Evolutionary conservation across 2,329 filamentous ascomycete genomes (phyloP).

Genomic region (Sporothrix sp.): DNA sequence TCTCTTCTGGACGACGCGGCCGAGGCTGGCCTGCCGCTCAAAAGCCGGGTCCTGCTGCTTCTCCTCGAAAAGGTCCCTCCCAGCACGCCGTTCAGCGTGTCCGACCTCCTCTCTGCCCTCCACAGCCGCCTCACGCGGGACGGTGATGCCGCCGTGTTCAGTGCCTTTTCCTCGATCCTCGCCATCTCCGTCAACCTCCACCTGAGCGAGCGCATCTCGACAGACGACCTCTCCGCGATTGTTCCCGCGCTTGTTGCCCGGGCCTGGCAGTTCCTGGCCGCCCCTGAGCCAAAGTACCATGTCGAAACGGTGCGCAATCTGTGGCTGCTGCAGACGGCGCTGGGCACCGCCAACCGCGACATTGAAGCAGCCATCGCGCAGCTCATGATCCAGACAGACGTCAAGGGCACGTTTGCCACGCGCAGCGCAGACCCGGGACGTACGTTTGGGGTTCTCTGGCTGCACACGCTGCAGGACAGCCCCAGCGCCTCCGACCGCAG

Average conservation of each 20-base stretch:
- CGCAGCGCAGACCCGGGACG: constrained; percentile 52
- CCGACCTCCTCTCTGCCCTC: constrained; percentile 41
- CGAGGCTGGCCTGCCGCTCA: constrained; percentile 42
- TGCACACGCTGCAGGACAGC: constrained; percentile 60
- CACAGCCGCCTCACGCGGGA: constrained; percentile 34
- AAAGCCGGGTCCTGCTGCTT: constrained; percentile 49
- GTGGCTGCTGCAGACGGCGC: constrained; percentile 71
- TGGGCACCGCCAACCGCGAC: constrained; percentile 57
- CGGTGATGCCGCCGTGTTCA: constrained; percentile 35
- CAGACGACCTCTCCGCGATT: constrained; percentile 48
- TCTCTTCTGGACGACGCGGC: constrained; percentile 33
- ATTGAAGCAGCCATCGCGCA: constrained; percentile 70
- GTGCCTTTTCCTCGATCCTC: constrained; percentile 48
- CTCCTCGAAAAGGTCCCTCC: constrained; percentile 44
- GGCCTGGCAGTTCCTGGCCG: constrained; percentile 72
- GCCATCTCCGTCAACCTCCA: constrained; percentile 50
- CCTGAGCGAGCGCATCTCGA: constrained; percentile 40
- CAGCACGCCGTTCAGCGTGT: constrained; percentile 36
- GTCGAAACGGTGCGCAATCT: constrained; percentile 82
- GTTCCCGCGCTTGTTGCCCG: constrained; percentile 59
- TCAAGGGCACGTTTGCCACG: constrained; percentile 36
- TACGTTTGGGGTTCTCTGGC: constrained; percentile 70
- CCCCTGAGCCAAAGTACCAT: constrained; percentile 81
- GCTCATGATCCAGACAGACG: constrained; percentile 51
- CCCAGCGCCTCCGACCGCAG: constrained; percentile 38